These are phyloP conservation scores for Petasospora rhodanensis DNA, from an alignment of 1,139 yeast genomes.

Conservation along the genomic window DNA sequence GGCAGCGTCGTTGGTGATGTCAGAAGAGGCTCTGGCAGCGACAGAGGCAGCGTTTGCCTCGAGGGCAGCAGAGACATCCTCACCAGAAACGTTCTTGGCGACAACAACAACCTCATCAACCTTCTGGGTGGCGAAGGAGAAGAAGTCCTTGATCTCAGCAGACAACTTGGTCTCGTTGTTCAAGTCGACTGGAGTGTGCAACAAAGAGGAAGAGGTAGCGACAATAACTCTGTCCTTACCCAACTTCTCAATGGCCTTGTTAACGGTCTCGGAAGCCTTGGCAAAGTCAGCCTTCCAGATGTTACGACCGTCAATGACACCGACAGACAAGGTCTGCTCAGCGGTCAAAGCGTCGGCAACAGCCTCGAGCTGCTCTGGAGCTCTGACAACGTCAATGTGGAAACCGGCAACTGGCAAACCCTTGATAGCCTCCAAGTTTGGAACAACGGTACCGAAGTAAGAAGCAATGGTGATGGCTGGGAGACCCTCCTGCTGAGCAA, in stretches of 20 bases:
- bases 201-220: constrained; percentile 92
- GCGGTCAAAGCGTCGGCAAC: constrained; percentile 61
- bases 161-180: constrained; percentile 86
- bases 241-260: constrained; percentile 76
- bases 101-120: constrained; percentile 83
- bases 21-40: constrained; percentile 80
- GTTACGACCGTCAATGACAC: constrained; percentile 98
- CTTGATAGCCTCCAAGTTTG: constrained; percentile 87
- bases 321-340: constrained; percentile 84
- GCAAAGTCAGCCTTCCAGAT: constrained; percentile 97
- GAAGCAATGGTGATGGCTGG: constrained; percentile 84
- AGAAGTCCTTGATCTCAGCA: constrained; percentile 92
- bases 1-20: constrained; percentile 84
- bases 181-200: constrained; percentile 98
- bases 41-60: constrained; percentile 85
- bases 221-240: constrained; percentile 88
- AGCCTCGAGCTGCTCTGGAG: constrained; percentile 91
- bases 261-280: constrained; percentile 76
- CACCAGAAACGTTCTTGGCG: constrained; percentile 85
- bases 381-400: constrained; percentile 96
- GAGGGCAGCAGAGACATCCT: constrained; percentile 58
- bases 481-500: constrained; percentile 57
- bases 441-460: constrained; percentile 97
- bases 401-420: constrained; percentile 89
- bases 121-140: constrained; percentile 97